Evolutionary conservation across 192 early-diverging fungal species (phyloP), one percentile per base, ranked within the genome.

Genomic region (Anaeromyces robustus): DNA sequence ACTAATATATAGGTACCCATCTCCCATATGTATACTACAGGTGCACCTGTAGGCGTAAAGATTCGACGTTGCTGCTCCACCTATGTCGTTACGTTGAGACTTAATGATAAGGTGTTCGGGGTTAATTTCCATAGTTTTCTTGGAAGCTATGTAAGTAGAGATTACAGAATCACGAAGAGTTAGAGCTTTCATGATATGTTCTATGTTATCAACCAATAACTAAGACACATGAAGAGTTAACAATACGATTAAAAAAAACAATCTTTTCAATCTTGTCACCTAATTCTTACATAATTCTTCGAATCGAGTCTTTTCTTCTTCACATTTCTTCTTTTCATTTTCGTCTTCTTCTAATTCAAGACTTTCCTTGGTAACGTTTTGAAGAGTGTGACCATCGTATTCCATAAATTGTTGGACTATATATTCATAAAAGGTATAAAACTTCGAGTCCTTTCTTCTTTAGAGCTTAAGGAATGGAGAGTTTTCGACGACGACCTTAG

Each of bases 141-240:
- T 99, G 85, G 94, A 95, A 37, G 95, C 95, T 97, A 99, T 99
- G 95, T 98, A 99, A 29, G 93, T 89, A 80, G 95, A 94, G 97
- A 98, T 98, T 84, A 93, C 94, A 68, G 93, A 94, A 89, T 99
- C 97, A 87, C 97, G 95, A 86, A 99, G 93, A 77, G 98, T 96
- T 89, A 98, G 98, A 79, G 98, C 96, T 91, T 96, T 98, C 98
- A 99, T 99, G 94, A 99, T 98, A 91, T 97, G 96, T 90, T 99
- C 98, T 96, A 99, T 98, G 94, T 98, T 99, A 84, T 96, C 97
- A 68, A 82, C 96, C 96, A 81, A 97, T 98, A 86, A 97, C 94
- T 85, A 99, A 92, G 80, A 97, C 97, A 90, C 97, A 98, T 77
- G 98, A 97, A 52, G 96, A 97, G 90, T 96, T 95, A 82, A 92